These are phyloP conservation scores for Periglandula ipomoeae DNA, from an alignment of 2,329 filamentous ascomycete genomes.

Conservation along the genomic window DNA sequence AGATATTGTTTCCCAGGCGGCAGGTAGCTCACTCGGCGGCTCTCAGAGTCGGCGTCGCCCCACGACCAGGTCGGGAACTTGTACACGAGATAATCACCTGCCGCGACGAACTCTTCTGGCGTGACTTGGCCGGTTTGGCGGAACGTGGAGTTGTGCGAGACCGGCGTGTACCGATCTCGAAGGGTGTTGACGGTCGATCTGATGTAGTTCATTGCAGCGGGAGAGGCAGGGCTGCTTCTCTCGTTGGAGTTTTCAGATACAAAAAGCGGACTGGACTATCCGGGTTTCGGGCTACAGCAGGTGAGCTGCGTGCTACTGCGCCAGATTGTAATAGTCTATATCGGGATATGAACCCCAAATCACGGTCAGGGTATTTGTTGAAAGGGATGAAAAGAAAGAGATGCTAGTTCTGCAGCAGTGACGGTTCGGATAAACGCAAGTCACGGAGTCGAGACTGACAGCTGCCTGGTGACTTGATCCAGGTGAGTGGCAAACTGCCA, in stretches of 20 bases:
- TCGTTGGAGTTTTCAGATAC: background rate
- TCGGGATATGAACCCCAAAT: too few species aligned
- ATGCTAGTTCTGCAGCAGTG: too few species aligned
- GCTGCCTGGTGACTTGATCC: constrained; percentile 11
- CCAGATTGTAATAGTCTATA: too few species aligned
- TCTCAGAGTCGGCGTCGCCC: constrained; percentile 76
- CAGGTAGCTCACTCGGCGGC: constrained; percentile 71
- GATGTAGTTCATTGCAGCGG: constrained; percentile 69
- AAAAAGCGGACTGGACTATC: background rate
- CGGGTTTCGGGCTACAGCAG: too few species aligned
- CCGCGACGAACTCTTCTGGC: constrained; percentile 89
- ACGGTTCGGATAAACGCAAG: background rate
- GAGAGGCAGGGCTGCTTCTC: constrained; percentile 11
- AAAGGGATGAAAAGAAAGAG: background rate
- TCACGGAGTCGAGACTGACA: background rate
- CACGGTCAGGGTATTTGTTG: background rate
- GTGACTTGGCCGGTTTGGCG: constrained; percentile 91
- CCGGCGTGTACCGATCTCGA: constrained; percentile 83
- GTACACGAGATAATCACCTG: constrained; percentile 96
- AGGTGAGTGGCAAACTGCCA: constrained; percentile 7
- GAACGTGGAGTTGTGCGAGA: constrained; percentile 87
- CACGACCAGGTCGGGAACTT: constrained; percentile 99
- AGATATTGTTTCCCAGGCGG: constrained; percentile 90
- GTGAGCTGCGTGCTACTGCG: too few species aligned
- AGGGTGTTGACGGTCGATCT: constrained; percentile 89